Conservation (phyloP, 805 yeast species). For the Candida ficus region DNA sequence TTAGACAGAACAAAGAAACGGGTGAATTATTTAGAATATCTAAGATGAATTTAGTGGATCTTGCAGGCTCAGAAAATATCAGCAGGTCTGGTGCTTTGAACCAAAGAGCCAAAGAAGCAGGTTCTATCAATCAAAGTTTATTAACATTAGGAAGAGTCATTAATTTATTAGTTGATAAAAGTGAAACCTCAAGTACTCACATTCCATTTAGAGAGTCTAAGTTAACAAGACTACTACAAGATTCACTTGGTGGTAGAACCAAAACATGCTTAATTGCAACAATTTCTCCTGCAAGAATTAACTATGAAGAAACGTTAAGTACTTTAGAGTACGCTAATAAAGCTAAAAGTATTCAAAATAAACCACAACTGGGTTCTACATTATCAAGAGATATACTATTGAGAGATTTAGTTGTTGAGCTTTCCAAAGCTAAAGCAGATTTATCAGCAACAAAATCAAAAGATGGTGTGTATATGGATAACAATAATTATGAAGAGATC, state of each 20-base stretch:
- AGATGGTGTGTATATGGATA: conserved; percentile 64
- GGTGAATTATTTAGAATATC: conserved; percentile 48
- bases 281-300: conserved; percentile 73
- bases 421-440: conserved; percentile 49
- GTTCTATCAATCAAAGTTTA: conserved; percentile 84
- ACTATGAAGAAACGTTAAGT: conserved; percentile 77
- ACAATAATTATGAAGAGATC: conserved; percentile 49
- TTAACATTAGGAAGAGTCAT: conserved; percentile 87
- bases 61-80: conserved; percentile 94
- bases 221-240: conserved; percentile 68
- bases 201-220: conserved; percentile 86
- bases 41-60: conserved; percentile 83
- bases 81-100: conserved; percentile 82
- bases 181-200: conserved; percentile 40
- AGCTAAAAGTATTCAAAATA: conserved; percentile 75
- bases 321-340: conserved; percentile 85
- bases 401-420: conserved; percentile 44
- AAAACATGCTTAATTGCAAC: conserved; percentile 86
- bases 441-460: conserved; percentile 54
- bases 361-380: conserved; percentile 57
- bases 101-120: conserved; percentile 89
- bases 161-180: conserved; percentile 59
- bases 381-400: conserved; percentile 46
- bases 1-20: conserved; percentile 38
- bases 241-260: conserved; percentile 83